Percentiles rank a stretch among this genome's conserved stretches.
phyloP scores from a whole-genome alignment of 2,329 filamentous ascomycete genomes.

The Aspergillus tamarii region DNA sequence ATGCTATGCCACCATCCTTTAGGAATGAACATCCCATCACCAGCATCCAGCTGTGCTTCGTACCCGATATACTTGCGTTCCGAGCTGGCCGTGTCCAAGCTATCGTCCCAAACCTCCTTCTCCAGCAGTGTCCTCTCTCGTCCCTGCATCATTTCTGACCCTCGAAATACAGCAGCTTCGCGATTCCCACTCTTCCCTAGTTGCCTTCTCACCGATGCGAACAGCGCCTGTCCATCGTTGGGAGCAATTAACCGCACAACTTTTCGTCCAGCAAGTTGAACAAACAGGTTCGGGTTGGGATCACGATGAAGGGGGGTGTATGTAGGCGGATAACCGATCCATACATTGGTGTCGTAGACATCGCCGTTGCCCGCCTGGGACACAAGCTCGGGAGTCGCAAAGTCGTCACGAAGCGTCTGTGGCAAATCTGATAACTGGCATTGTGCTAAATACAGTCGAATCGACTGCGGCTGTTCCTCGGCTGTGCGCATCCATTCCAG shows the following conservation, averaged over 20 bases:
- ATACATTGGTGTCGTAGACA: slow-evolving; percentile 83
- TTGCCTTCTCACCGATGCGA: slow-evolving; percentile 53
- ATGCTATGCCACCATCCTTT: slow-evolving; percentile 88
- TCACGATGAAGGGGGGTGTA: slow-evolving; percentile 90
- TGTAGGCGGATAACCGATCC: slow-evolving; percentile 84
- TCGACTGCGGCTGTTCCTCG: slow-evolving; percentile 27
- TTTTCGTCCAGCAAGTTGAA: slow-evolving; percentile 78
- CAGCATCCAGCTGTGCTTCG: slow-evolving; percentile 63
- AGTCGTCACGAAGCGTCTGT: slow-evolving; percentile 60
- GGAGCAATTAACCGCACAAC: slow-evolving; percentile 72
- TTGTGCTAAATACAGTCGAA: slow-evolving; percentile 82
- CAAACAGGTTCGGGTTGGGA: slow-evolving; percentile 91
- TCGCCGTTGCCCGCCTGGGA: slow-evolving; percentile 71
- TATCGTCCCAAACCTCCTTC: slow-evolving; percentile 67
- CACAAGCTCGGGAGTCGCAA: slow-evolving; percentile 70
- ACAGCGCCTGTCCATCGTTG: slow-evolving; percentile 64
- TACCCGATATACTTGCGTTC: slow-evolving; percentile 33
- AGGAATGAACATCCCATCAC: slow-evolving; percentile 78
- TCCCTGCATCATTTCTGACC: slow-evolving; percentile 90
- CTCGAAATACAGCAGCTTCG: slow-evolving; percentile 61
- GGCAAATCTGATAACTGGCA: slow-evolving; percentile 73
- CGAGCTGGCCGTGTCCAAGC: slow-evolving; percentile 26
- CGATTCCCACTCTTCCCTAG: slow-evolving; percentile 39
- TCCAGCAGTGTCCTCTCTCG: slow-evolving; percentile 69
- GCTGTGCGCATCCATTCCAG: slow-evolving; percentile 53